Base-by-base conservation (phyloP, 805 yeast genomes). In the Yarrowia sp. region DNA sequence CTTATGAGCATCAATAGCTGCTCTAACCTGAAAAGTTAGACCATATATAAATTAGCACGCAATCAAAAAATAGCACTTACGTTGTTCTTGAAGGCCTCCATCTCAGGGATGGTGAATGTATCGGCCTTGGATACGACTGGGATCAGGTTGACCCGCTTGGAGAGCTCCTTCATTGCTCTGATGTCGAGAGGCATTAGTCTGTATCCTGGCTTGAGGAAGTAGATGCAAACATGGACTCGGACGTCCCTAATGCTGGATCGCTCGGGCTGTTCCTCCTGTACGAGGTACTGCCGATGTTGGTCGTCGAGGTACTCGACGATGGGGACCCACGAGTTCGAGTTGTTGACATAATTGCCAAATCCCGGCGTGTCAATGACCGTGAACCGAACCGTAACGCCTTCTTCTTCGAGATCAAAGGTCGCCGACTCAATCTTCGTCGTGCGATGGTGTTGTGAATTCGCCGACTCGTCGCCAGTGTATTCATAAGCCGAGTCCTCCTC, bases 351-450 rank as follows among this genome's bases (percentile, higher is more conserved):
- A 74, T 90, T 96, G 67, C 97, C 98, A 74, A 91, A 90, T 1
- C 97, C 97, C 9, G 97, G 97, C 1, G 97, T 90, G 76, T 92
- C 97, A 71, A 92, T 85, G 65, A 92, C 82, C 70, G 91, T 91
- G 68, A 92, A 83, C 67, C 88, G 82, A 70, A 90, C 82, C 69
- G 81, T 82, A 77, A 92, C 89, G 73, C 88, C 90, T 76, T 89
- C 87, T 74, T 92, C 98, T 74, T 87, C 95, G 69, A 90, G 81
- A 66, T 84, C 82, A 58, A 58, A 58, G 49, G 63, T 41, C n/a
- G 95, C 93, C 71, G 49, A 30, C 11, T 58, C 63, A 69, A 90
- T 84, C 43, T 80, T 75, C 26, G 89, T 89, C 14, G 79, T 71
- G 51, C 51, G 38, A 58, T 58, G 38, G 51, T 43, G 63, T 41